Conservation (phyloP, 78 protist genomes). For the Emiliania huxleyi region DNA sequence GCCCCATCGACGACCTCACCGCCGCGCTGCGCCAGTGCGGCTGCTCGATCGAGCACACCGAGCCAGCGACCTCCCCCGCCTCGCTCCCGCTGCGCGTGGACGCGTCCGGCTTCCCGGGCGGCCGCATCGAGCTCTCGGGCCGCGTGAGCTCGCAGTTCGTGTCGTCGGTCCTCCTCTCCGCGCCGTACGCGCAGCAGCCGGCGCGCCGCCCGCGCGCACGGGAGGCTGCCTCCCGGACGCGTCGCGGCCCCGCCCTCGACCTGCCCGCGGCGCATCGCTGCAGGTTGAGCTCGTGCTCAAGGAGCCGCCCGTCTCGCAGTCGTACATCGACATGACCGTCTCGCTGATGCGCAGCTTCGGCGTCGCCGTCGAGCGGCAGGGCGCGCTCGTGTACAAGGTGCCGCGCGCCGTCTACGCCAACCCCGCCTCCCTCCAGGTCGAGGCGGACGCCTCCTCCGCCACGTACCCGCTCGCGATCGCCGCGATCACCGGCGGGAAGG, state of each 20-base stretch:
- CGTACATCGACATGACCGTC: slow-evolving; percentile 80
- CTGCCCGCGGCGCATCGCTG: no score
- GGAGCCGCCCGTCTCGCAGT: slow-evolving; percentile 38
- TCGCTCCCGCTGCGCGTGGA: slow-evolving; percentile 43
- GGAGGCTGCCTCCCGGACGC: no score
- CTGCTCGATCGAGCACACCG: slow-evolving; percentile 8
- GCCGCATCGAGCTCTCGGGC: slow-evolving; percentile 57
- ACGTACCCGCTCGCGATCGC: slow-evolving; percentile 81
- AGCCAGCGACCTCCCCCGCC: not conserved
- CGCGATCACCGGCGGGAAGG: slow-evolving; percentile 63
- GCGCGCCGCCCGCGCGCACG: no score
- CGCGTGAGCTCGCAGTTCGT: slow-evolving; percentile 66
- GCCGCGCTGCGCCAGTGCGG: slow-evolving; percentile 50
- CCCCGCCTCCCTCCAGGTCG: slow-evolving; percentile 6
- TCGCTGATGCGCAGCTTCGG: slow-evolving; percentile 48
- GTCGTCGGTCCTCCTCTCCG: slow-evolving; percentile 63
- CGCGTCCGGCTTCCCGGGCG: slow-evolving; percentile 48
- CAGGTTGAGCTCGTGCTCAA: not conserved
- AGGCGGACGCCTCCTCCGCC: slow-evolving; percentile 71
- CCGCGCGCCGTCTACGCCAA: not conserved
- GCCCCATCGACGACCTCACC: slow-evolving; percentile 58
- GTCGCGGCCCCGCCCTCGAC: no score
- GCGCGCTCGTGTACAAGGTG: not conserved
- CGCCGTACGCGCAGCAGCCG: slow-evolving; percentile 69
- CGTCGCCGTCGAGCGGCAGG: slow-evolving; percentile 25